Conservation (phyloP, 495 filamentous ascomycete species). For the Daldinia loculata region DNA sequence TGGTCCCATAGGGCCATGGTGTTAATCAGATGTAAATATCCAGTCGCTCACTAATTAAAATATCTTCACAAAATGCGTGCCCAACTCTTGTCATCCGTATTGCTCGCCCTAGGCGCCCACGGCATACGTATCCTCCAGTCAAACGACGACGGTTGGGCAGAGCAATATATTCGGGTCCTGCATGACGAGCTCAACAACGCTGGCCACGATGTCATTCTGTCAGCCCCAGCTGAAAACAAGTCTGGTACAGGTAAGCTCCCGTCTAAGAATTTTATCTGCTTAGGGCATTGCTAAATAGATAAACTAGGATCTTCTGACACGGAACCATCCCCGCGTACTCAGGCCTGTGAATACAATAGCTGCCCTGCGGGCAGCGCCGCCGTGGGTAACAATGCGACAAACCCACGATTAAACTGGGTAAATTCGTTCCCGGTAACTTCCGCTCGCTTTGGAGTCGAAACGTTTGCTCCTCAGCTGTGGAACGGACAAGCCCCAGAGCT, state of each 20-base stretch:
- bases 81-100: conserved; percentile 19
- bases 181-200: conserved; percentile 60
- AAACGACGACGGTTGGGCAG: conserved; percentile 79
- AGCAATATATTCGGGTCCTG: conserved; percentile 67
- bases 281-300: background rate
- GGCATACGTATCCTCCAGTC: conserved; percentile 68
- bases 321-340: conserved; percentile 54
- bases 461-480: conserved; percentile 61
- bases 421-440: conserved; percentile 74
- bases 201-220: conserved; percentile 68
- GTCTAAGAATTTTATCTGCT: background rate
- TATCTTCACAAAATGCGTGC: conserved; percentile 31
- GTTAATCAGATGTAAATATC: conserved; percentile 1
- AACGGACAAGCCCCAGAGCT: conserved; percentile 60
- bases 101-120: conserved; percentile 22
- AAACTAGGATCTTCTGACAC: conserved; percentile 61
- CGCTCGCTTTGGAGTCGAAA: conserved; percentile 70
- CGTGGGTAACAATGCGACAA: conserved; percentile 62
- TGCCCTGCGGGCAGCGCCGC: conserved; percentile 65
- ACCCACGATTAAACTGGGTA: conserved; percentile 71
- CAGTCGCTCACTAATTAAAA: background rate
- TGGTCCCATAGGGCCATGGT: conserved; percentile 15
- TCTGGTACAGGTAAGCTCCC: conserved; percentile 64
- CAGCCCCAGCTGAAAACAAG: conserved; percentile 70
- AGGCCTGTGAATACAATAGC: conserved; percentile 65